Evolutionary conservation across 2,329 filamentous ascomycete species (phyloP).

Genomic region (Cladorrhinum sp.): DNA sequence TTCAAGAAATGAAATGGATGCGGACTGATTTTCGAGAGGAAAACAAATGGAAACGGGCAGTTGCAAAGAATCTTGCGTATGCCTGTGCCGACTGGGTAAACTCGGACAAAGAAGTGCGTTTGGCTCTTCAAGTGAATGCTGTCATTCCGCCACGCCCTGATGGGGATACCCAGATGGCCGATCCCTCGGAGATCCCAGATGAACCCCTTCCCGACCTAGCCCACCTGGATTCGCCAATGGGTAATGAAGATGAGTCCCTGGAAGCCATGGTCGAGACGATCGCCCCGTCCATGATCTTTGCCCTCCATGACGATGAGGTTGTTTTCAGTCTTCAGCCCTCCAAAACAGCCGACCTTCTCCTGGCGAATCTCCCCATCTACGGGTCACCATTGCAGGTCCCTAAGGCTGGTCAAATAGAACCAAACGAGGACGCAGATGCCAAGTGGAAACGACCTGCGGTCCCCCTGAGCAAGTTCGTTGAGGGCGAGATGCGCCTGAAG

Average conservation of each 20-base stretch:
- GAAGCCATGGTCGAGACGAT: slow-evolving; percentile 42
- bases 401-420: slow-evolving; percentile 50
- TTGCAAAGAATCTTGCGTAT: slow-evolving; percentile 74
- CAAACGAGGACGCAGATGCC: slow-evolving; percentile 63
- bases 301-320: slow-evolving; percentile 76
- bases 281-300: slow-evolving; percentile 77
- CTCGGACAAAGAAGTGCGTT: slow-evolving; percentile 60
- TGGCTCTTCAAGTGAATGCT: slow-evolving; percentile 64
- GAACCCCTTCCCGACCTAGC: slow-evolving; percentile 66
- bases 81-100: slow-evolving; percentile 82
- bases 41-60: slow-evolving; percentile 84
- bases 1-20: slow-evolving; percentile 98
- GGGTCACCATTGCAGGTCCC: slow-evolving; percentile 60
- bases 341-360: slow-evolving; percentile 68
- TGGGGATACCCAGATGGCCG: slow-evolving; percentile 27
- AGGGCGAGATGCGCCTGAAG: slow-evolving; percentile 71
- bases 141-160: slow-evolving; percentile 42
- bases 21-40: slow-evolving; percentile 93
- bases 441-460: slow-evolving; percentile 74
- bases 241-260: slow-evolving; percentile 40
- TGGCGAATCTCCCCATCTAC: slow-evolving; percentile 80
- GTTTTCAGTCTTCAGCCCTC: slow-evolving; percentile 75
- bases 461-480: slow-evolving; percentile 82
- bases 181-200: slow-evolving; percentile 32
- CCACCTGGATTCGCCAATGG: slow-evolving; percentile 55